These are phyloP conservation scores for Coemansia sp. DNA, from an alignment of 192 early-diverging fungal genomes.

Conservation along the genomic window DNA sequence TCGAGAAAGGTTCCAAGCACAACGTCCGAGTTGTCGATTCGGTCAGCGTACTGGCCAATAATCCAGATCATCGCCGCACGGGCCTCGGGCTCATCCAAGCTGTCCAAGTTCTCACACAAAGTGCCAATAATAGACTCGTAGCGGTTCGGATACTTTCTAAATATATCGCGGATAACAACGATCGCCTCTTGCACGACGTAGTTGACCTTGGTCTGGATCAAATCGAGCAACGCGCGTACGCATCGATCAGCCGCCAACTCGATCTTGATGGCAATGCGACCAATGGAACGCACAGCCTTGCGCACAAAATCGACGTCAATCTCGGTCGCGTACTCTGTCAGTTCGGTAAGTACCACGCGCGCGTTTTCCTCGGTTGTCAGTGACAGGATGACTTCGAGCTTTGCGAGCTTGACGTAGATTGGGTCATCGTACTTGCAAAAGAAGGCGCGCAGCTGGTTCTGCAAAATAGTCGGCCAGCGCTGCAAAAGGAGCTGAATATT, in stretches of 20 bases:
- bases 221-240: conserved; percentile 80
- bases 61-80: conserved; percentile 99
- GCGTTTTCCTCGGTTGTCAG: conserved; percentile 82
- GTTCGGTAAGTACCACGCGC: conserved; percentile 84
- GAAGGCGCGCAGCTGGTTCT: conserved; percentile 95
- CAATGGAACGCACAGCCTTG: conserved; percentile 94
- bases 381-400: conserved; percentile 93
- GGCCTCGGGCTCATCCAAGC: conserved; percentile 95
- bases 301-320: conserved; percentile 98
- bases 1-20: conserved; percentile 86
- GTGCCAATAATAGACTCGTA: conserved; percentile 93
- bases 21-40: conserved; percentile 95
- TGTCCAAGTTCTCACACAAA: conserved; percentile 94
- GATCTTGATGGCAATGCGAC: conserved; percentile 96
- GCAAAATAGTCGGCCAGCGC: conserved; percentile 82
- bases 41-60: conserved; percentile 95
- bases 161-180: conserved; percentile 97
- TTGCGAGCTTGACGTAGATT: conserved; percentile 97
- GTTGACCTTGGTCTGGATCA: conserved; percentile 96
- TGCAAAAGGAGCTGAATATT: conserved; percentile 96
- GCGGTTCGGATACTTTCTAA: conserved; percentile 95
- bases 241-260: conserved; percentile 83
- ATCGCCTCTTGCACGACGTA: conserved; percentile 99
- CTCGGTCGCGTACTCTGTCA: conserved; percentile 93
- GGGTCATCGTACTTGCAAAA: conserved; percentile 99